Conservation (phyloP, 1,284 basidiomycete species). For the Flammula alnicola region DNA sequence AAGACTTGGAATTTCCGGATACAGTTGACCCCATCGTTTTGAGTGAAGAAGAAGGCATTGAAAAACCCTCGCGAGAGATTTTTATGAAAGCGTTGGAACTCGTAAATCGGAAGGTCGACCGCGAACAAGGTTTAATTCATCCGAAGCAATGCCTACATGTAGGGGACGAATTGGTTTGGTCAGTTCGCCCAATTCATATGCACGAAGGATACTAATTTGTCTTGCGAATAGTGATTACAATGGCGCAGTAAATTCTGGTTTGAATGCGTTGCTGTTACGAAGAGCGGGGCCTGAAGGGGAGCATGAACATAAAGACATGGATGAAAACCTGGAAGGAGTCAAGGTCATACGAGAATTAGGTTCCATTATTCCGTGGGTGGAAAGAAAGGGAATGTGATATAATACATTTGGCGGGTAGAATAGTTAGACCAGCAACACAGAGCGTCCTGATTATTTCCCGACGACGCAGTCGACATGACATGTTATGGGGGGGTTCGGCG, state of each 20-base stretch:
- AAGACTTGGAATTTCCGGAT: slow-evolving; percentile 57
- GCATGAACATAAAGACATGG: slow-evolving; percentile 48
- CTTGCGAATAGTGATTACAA: slow-evolving; percentile 59
- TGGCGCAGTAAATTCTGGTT: slow-evolving; percentile 64
- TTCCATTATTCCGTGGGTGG: slow-evolving; percentile 30
- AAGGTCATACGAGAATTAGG: slow-evolving; percentile 45
- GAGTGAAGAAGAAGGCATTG: slow-evolving; percentile 66
- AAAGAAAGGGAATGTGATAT: slow-evolving; percentile 14
- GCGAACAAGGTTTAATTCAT: slow-evolving; percentile 28
- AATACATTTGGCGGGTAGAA: slow-evolving; percentile 9
- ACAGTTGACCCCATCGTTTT: slow-evolving; percentile 59
- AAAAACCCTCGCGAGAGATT: slow-evolving; percentile 68
- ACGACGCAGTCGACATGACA: too few species aligned
- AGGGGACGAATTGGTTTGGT: slow-evolving; percentile 74
- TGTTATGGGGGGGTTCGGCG: too few species aligned
- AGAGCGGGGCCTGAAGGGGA: slow-evolving; percentile 53
- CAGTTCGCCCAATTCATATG: slow-evolving; percentile 26
- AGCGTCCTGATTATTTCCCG: too few species aligned
- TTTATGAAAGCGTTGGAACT: slow-evolving; percentile 51
- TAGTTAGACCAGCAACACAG: neutral
- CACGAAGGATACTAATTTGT: neutral
- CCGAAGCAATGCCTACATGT: slow-evolving; percentile 63
- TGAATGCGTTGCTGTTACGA: slow-evolving; percentile 61
- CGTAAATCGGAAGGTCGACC: slow-evolving; percentile 32
- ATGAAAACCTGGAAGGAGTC: slow-evolving; percentile 44